Evolutionary conservation across 352 stramenopile genomes (phyloP), one percentile per base, ranked within the genome.

Genomic region (Globisporangium recalcitrans): DNA sequence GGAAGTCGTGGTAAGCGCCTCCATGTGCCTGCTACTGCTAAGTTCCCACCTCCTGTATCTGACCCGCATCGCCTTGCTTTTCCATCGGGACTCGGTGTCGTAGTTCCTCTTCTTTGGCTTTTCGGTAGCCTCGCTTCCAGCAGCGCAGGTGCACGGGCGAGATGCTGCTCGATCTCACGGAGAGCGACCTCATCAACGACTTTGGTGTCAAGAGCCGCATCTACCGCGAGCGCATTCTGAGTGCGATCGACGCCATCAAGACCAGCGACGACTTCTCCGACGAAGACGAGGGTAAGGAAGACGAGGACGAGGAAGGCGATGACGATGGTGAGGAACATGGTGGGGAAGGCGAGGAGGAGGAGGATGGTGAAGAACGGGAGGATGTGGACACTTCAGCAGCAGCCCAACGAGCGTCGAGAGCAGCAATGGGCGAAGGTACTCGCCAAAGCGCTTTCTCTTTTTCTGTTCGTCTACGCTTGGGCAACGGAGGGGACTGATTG

Each of bases 141-240:
- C 76, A 88, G 52, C 74, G 72, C 0, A 77, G 76, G 6, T 91
- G 81, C 59, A 87, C 79, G 13, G 84, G 84, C 0, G 80, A 88
- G 52, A 85, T 87, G 72, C 60, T 93, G 4, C 62, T 91, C 0
- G 77, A 87, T 3, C 68, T 93, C 57, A 85, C 77, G 0, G 84
- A 93, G 61, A 87, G 71, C 52, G 80, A 91, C 46, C 70, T 93
- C 16, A 83, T 90, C 53, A 89, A 90, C 53, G 82, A 91, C 59
- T 86, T 89, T 54, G 80, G 73, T 24, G 77, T 93, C 44, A 81
- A 78, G 58, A 83, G 86, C 48, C 76, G 81, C 26, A 54, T 85
- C 21, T 72, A 87, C 16, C 82, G 82, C 7, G 80, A 93, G 51
- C 73, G 79, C 5, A 90, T 93, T 51, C 64, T 93, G 26, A 86